Conservation (phyloP, 2,329 filamentous ascomycete species). For the Epicoccum sorghinum region DNA sequence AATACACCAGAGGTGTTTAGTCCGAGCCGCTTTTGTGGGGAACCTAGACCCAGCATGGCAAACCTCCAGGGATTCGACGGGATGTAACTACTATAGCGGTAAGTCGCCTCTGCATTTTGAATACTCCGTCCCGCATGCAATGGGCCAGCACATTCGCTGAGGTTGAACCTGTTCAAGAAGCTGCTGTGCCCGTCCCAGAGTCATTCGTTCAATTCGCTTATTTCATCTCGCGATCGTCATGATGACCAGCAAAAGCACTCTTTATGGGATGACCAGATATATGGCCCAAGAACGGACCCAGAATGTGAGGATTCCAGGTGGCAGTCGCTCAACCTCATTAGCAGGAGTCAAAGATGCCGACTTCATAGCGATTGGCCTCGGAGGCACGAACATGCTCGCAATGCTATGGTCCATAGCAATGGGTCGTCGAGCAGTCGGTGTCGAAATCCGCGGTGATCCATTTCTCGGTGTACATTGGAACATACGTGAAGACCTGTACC, state of each 20-base stretch:
- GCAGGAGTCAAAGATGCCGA: conserved; percentile 23
- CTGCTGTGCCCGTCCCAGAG: no score
- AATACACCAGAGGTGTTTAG: no score
- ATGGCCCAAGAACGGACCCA: conserved; percentile 1
- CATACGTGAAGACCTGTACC: conserved; percentile 26
- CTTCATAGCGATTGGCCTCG: conserved; percentile 25
- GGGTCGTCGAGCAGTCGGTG: conserved; percentile 22
- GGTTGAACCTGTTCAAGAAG: no score
- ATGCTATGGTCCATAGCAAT: conserved; percentile 26
- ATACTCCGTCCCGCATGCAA: no score
- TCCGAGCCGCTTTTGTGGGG: no score
- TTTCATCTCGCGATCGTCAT: neutral
- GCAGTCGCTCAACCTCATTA: conserved; percentile 2
- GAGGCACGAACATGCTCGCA: conserved; percentile 24
- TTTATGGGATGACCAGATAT: neutral
- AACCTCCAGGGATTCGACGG: no score
- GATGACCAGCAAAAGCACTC: neutral
- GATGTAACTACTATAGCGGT: no score
- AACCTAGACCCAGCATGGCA: no score
- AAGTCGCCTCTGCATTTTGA: no score
- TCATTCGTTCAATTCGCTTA: neutral
- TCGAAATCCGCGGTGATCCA: conserved; percentile 23
- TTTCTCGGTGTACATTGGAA: conserved; percentile 30
- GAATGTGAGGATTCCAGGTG: neutral
- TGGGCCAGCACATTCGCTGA: no score